Base-by-base conservation (phyloP, 495 filamentous ascomycete species). In the Talaromyces nanjingensis region DNA sequence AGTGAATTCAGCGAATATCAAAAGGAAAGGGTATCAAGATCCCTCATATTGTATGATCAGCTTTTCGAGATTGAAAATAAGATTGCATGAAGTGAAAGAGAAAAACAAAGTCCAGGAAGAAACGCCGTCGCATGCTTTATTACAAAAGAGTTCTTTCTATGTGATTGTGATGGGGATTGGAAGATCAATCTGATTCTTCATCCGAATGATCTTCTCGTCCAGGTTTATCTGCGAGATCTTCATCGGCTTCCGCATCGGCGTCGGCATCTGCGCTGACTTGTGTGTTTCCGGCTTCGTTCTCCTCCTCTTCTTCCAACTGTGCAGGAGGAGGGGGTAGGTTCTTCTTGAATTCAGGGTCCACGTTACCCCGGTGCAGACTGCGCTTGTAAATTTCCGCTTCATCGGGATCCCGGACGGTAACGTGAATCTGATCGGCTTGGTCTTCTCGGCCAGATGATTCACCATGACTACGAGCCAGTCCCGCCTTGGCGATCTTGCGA, bases 391-490 rank as follows among this genome's bases (percentile, higher is more conserved):
- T 65, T 65, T 86, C 84, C 0, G 75, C 77, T 63, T 81, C 83
- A 11, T 79, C 77, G 6, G 84, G 80, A 42, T 86, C 83, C 29
- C 80, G 75, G 27, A 86, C 74, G 16, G 72, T 70, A 14, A 87
- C 69, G 64, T 87, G 79, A 47, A 88, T 74, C 64, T 81, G 76
- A 65, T 88, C 84, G 27, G 86, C 72, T 64, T 81, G 77, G 29
- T 82, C 76, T 39, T 78, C 76, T 61, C 72, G 72, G 12, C 69
- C 65, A 65, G 76, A 70, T 1, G 71, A 70, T 59, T 57, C 62
- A 31, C 37, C 34, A 0, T 67, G 69, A 11, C 70, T 74, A 49
- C 77, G 77, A 39, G 74, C 75, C 59, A 79, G 67, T 29, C 78
- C 79, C 18, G 79, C 75, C 55, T 79, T 75, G 6, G 78, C 80